Percentiles rank a stretch among this genome's conserved stretches.
Evolutionary conservation across 1,284 basidiomycete genomes (phyloP).

Genomic region (Athelia sp.): DNA sequence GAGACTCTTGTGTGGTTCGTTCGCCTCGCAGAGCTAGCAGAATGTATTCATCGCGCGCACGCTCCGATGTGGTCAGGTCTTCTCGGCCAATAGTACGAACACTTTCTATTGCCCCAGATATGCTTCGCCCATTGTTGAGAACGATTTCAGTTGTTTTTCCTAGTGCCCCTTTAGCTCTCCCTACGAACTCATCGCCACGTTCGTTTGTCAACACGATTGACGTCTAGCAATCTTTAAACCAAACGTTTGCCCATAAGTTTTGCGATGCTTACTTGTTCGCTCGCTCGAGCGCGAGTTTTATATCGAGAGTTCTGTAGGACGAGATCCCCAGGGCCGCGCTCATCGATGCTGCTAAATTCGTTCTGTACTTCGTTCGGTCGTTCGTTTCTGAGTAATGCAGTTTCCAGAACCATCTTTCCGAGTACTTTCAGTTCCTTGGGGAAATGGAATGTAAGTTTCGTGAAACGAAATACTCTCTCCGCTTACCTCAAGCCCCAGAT

Average conservation of each 20-base stretch:
- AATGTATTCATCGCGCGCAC: conserved; percentile 29
- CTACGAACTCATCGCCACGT: conserved; percentile 20
- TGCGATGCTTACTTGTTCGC: conserved; percentile 22
- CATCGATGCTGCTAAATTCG: conserved; percentile 9
- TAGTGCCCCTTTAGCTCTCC: conserved; percentile 16
- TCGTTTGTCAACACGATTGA: conserved; percentile 23
- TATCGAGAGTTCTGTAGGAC: conserved; percentile 28
- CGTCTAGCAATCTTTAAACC: conserved; percentile 14
- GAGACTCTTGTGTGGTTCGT: conserved; percentile 17
- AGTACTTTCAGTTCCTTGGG: conserved; percentile 23
- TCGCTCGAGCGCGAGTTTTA: conserved; percentile 27
- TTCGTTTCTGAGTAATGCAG: conserved; percentile 19
- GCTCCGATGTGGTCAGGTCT: conserved; percentile 28
- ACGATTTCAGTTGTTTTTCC: conserved; percentile 28
- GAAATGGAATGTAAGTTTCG: no score
- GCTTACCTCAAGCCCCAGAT: conserved; percentile 14
- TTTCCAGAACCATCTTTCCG: conserved; percentile 19
- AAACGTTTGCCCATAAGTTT: not conserved
- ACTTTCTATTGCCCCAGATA: conserved; percentile 14
- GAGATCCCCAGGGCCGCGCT: conserved; percentile 16
- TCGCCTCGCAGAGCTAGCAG: conserved; percentile 22
- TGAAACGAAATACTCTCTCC: no score
- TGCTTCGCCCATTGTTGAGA: conserved; percentile 7
- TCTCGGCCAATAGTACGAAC: conserved; percentile 32
- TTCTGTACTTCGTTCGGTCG: conserved; percentile 15